Base-by-base conservation (phyloP, 208 protist species). In the Trypanosoma lewisi region DNA sequence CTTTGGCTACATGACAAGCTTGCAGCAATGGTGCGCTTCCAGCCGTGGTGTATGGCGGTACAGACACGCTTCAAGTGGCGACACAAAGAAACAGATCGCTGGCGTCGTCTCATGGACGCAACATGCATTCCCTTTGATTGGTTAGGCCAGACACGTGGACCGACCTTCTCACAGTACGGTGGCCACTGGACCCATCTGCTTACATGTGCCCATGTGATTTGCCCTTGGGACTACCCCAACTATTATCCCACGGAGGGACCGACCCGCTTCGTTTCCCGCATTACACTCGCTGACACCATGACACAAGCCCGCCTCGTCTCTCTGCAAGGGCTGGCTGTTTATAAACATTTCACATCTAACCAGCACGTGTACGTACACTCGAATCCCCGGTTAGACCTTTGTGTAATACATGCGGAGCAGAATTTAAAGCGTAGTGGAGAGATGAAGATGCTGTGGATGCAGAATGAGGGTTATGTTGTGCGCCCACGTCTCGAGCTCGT, bases 381-480 rank as follows among this genome's bases (percentile, higher is more conserved):
- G 7, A 96, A 96, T 69, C 89, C 89, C 12, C 82, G 87, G 0
- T 74, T 96, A 4, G 89, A 96, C 61, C 73, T 96, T 16, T 96
- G 86, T 60, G 89, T 96, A 3, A 23, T 93, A 16, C 89, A 96
- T 67, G 61, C 89, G 7, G 86, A 96, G 77, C 83, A 93, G 65
- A 91, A 91, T 70, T 56, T 96, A 41, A 91, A 90, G 70, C 82
- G 86, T 37, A 89, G 81, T 54, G 86, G 89, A 11, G 86, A 96
- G 62, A 93, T 96, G 89, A 93, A 93, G 69, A 92, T 96, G 86
- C 58, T 96, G 80, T 94, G 87, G 86, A 89, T 93, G 85, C 89
- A 96, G 70, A 96, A 96, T 71, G 87, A 96, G 54, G 89, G 89
- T 28, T 83, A 90, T 65, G 69, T 93, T 42, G 76, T 85, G 19